A percentile compares a stretch with the other conserved stretches of the same genome.
Conservation (phyloP, 108 stramenopile genomes). For the Fragilariopsis cylindrus region DNA sequence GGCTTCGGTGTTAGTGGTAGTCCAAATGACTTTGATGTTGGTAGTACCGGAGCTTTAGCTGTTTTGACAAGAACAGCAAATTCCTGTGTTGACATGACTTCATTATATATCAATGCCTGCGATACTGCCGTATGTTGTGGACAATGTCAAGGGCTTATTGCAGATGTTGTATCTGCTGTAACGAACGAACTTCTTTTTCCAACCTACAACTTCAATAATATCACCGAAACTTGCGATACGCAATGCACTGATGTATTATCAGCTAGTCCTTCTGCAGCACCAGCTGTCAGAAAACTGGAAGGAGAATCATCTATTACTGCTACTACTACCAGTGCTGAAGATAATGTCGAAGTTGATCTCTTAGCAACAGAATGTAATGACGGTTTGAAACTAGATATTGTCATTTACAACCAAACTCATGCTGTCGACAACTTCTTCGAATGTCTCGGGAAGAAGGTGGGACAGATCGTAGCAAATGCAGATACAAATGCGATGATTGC, state of each 20-base stretch:
- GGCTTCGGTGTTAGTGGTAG: background rate
- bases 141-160: background rate
- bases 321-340: background rate
- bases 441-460: background rate
- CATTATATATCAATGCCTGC: background rate
- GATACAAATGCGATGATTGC: background rate
- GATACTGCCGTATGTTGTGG: background rate
- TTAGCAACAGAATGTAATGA: background rate
- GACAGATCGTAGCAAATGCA: background rate
- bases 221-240: background rate
- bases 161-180: background rate
- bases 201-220: background rate
- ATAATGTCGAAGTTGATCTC: background rate
- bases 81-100: background rate
- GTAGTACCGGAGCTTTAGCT: background rate
- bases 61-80: background rate
- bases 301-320: background rate
- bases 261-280: background rate
- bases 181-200: slow-evolving; percentile 4
- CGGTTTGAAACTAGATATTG: background rate
- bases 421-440: background rate
- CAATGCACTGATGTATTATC: background rate
- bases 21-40: background rate
- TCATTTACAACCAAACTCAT: background rate
- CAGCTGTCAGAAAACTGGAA: background rate